These are phyloP conservation scores for Hypoxylon crocopeplum DNA, from an alignment of 495 filamentous ascomycete species.

Conservation along the genomic window DNA sequence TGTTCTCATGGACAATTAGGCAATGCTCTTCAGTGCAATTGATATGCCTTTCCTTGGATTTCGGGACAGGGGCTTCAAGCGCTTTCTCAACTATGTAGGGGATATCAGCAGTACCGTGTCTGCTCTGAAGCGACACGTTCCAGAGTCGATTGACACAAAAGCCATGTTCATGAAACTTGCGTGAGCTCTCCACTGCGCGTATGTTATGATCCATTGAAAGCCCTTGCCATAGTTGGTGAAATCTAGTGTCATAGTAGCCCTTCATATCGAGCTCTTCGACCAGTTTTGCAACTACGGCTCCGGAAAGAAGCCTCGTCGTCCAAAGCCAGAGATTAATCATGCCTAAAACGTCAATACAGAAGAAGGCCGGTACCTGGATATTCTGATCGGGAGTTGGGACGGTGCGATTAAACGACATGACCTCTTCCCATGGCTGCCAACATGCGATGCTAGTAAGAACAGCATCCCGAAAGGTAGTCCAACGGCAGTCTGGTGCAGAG, in stretches of 20 bases:
- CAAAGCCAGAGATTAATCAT: neutral
- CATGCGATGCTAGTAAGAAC: neutral
- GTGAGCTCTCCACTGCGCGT: neutral
- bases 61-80: slow-evolving; percentile 1
- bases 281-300: neutral
- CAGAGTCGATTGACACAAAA: slow-evolving; percentile 4
- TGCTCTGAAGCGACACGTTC: slow-evolving; percentile 3
- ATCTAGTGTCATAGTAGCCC: neutral
- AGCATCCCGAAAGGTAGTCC: neutral
- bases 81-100: slow-evolving; percentile 5
- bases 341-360: neutral
- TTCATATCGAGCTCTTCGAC: slow-evolving; percentile 1
- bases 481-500: neutral
- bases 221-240: neutral
- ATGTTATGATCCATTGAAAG: neutral
- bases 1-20: neutral
- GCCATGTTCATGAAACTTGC: neutral
- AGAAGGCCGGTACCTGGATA: neutral
- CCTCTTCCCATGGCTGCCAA: slow-evolving; percentile 1
- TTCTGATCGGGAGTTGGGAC: neutral
- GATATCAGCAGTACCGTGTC: neutral
- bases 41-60: neutral
- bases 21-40: slow-evolving; percentile 1
- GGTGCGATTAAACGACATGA: neutral
- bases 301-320: neutral